Evolutionary conservation across 2,329 filamentous ascomycete species (phyloP).

Genomic region (Chrysoporthe deuterocubensis): DNA sequence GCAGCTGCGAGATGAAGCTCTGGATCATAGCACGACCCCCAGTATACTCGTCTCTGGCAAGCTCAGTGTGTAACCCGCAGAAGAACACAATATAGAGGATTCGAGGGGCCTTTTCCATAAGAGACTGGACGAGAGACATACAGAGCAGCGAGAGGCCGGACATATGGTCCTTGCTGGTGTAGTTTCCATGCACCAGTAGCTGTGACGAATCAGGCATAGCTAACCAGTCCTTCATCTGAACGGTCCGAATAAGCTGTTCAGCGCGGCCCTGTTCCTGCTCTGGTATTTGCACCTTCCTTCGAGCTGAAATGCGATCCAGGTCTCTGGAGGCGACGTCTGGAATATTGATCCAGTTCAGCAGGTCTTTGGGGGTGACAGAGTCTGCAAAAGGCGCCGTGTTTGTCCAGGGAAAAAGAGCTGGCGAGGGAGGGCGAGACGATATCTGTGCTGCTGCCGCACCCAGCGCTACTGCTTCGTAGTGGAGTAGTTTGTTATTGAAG

Average conservation of each 20-base stretch:
- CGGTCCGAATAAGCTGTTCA: not conserved
- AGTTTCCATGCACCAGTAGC: constrained; percentile 9
- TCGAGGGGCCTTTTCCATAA: not conserved
- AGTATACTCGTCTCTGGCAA: not conserved
- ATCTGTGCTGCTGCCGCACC: too few species aligned
- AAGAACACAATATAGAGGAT: constrained; percentile 6
- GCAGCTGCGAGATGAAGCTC: constrained; percentile 16
- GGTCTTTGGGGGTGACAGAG: not conserved
- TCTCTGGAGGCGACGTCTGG: constrained; percentile 3
- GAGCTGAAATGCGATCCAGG: not conserved
- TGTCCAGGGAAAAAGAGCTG: not conserved
- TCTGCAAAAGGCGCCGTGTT: not conserved
- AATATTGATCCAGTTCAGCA: not conserved
- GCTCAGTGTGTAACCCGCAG: constrained; percentile 9
- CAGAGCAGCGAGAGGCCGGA: constrained; percentile 16
- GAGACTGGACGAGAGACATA: not conserved
- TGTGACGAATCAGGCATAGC: not conserved
- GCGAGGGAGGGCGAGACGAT: not conserved
- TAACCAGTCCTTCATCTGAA: not conserved
- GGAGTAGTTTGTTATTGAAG: too few species aligned
- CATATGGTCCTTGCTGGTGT: not conserved
- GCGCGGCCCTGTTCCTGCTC: not conserved
- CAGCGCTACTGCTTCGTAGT: too few species aligned
- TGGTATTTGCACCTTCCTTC: not conserved
- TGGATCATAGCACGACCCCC: constrained; percentile 10